phyloP scores from a whole-genome alignment of 257 asterid genomes.

The Ocimum tenuiflorum region DNA sequence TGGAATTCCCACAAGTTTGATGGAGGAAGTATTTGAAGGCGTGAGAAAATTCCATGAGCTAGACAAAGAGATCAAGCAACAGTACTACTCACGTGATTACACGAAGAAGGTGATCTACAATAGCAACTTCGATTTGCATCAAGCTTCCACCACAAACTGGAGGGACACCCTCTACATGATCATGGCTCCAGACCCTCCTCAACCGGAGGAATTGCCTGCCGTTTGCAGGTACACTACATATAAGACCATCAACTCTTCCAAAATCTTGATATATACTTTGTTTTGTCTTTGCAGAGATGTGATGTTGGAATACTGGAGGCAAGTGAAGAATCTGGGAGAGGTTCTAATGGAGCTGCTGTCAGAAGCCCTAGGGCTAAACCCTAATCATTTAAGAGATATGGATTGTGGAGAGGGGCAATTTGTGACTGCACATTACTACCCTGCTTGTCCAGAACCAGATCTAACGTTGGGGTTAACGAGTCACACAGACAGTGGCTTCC shows the following conservation, averaged over 20 bases:
- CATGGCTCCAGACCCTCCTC: conserved; percentile 29
- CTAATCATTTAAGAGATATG: conserved; percentile 19
- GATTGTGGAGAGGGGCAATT: conserved; percentile 28
- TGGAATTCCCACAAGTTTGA: conserved; percentile 14
- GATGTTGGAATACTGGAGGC: conserved; percentile 19
- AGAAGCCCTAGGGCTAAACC: conserved; percentile 23
- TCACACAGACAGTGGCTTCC: conserved; percentile 27
- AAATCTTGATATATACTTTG: no score
- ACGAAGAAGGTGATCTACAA: not conserved
- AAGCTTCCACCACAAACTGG: conserved; percentile 31
- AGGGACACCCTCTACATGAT: conserved; percentile 26
- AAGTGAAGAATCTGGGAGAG: conserved; percentile 15
- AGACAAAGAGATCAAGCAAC: conserved; percentile 23
- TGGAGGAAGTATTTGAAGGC: conserved; percentile 26
- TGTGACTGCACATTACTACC: conserved; percentile 20
- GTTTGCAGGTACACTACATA: conserved; percentile 22
- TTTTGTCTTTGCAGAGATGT: not conserved
- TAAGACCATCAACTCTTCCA: no score
- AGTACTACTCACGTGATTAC: conserved; percentile 23
- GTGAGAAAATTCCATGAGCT: conserved; percentile 27
- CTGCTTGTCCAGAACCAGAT: conserved; percentile 31
- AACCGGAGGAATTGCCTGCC: conserved; percentile 29
- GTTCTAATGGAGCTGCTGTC: conserved; percentile 22
- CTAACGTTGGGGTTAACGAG: conserved; percentile 15
- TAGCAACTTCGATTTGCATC: conserved; percentile 24